These are phyloP conservation scores for Leptodermis oblonga DNA, from an alignment of 257 asterid genomes.

Conservation along the genomic window DNA sequence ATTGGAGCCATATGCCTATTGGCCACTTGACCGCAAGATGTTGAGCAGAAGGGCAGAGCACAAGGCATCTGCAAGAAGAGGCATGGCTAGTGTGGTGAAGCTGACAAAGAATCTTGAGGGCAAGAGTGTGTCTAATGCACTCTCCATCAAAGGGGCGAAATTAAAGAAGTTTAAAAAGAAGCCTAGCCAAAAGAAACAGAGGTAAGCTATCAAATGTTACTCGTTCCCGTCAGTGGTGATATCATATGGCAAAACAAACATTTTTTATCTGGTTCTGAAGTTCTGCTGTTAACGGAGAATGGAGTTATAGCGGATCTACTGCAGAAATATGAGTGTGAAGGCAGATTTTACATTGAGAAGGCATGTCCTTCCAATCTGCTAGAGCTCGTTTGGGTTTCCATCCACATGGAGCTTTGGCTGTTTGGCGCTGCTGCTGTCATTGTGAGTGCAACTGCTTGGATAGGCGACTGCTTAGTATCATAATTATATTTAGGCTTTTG, in stretches of 20 bases:
- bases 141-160: slow-evolving; percentile 40
- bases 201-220: background rate
- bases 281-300: background rate
- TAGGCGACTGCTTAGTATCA: background rate
- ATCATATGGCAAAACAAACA: background rate
- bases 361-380: too few species aligned
- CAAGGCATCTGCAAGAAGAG: slow-evolving; percentile 76
- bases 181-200: slow-evolving; percentile 21
- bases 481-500: background rate
- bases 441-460: too few species aligned
- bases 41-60: slow-evolving; percentile 90
- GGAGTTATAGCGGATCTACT: background rate
- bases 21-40: slow-evolving; percentile 99
- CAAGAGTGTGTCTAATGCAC: slow-evolving; percentile 64
- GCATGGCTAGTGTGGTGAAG: slow-evolving; percentile 85
- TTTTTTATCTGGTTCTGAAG: background rate
- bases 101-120: slow-evolving; percentile 81
- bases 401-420: background rate
- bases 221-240: background rate
- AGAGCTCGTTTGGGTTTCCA: too few species aligned
- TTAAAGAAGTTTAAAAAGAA: slow-evolving; percentile 30
- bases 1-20: slow-evolving; percentile 93
- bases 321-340: too few species aligned
- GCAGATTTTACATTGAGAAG: slow-evolving; percentile 2
- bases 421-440: background rate